Evolutionary conservation across 805 yeast species (phyloP).

Genomic region (Sungouiella thailandica): DNA sequence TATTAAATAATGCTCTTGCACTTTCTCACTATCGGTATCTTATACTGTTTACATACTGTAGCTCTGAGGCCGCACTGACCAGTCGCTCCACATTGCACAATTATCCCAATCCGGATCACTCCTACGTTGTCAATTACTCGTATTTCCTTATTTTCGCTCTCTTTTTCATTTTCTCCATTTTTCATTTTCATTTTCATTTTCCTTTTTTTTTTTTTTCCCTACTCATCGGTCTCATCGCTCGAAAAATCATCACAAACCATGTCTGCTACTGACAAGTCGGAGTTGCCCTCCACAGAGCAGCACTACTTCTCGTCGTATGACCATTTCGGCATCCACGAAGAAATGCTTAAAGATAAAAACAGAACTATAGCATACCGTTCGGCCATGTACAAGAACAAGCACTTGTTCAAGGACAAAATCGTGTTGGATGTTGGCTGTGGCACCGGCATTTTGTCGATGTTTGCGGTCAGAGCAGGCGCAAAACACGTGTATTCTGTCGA

Average conservation of each 20-base stretch:
- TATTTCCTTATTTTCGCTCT: no score
- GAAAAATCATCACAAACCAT: slow-evolving; percentile 2
- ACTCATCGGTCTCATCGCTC: no score
- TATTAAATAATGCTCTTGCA: no score
- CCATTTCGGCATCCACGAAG: slow-evolving; percentile 97
- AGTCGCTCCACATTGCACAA: no score
- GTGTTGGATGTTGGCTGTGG: slow-evolving; percentile 99
- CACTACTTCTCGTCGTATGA: slow-evolving; percentile 95
- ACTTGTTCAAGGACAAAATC: slow-evolving; percentile 84
- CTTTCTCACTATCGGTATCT: no score
- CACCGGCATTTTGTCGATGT: slow-evolving; percentile 95
- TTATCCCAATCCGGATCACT: no score
- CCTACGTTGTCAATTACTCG: no score
- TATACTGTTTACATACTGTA: no score
- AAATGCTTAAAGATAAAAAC: slow-evolving; percentile 93
- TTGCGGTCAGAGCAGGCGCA: slow-evolving; percentile 98
- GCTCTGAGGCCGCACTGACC: no score
- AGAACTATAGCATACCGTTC: slow-evolving; percentile 89
- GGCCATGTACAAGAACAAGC: slow-evolving; percentile 86
- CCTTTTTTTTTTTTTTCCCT: no score
- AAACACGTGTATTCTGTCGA: slow-evolving; percentile 97
- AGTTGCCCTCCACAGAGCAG: slow-evolving; percentile 73
- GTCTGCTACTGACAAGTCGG: slow-evolving; percentile 64
- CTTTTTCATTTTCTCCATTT: no score
- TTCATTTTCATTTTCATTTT: no score